These are phyloP conservation scores for Musa itinerans DNA, from an alignment of 176 grass and related monocot genomes.

Conservation along the genomic window DNA sequence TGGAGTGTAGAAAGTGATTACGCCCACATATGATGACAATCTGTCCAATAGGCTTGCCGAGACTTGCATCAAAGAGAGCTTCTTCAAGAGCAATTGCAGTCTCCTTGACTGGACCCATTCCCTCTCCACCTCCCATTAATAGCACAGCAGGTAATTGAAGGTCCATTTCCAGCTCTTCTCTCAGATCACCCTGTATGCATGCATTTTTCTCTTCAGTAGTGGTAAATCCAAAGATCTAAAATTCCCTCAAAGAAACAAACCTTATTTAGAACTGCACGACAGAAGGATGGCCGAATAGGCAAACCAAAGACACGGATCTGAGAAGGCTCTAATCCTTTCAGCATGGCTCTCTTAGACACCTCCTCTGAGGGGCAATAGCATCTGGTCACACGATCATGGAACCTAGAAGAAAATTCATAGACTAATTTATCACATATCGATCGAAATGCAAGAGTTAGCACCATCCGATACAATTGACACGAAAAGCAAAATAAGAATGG, in stretches of 20 bases:
- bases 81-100: constrained; percentile 54
- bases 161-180: constrained; percentile 55
- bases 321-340: constrained; percentile 48
- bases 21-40: constrained; percentile 59
- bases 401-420: constrained; percentile 29
- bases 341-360: constrained; percentile 53
- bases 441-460: neutral
- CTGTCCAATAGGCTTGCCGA: constrained; percentile 37
- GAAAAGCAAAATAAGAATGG: neutral
- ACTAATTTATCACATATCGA: neutral
- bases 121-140: constrained; percentile 77
- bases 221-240: neutral
- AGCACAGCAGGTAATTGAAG: constrained; percentile 56
- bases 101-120: constrained; percentile 70
- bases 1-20: constrained; percentile 46
- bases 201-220: constrained; percentile 2
- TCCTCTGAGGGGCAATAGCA: constrained; percentile 78
- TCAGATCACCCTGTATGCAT: constrained; percentile 44
- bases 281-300: constrained; percentile 82
- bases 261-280: constrained; percentile 60
- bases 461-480: too few species aligned
- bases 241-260: constrained; percentile 12
- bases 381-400: constrained; percentile 65
- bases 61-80: constrained; percentile 41
- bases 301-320: constrained; percentile 65